Evolutionary conservation across 2,329 filamentous ascomycete species (phyloP).

Genomic region (Dothistroma septosporum): DNA sequence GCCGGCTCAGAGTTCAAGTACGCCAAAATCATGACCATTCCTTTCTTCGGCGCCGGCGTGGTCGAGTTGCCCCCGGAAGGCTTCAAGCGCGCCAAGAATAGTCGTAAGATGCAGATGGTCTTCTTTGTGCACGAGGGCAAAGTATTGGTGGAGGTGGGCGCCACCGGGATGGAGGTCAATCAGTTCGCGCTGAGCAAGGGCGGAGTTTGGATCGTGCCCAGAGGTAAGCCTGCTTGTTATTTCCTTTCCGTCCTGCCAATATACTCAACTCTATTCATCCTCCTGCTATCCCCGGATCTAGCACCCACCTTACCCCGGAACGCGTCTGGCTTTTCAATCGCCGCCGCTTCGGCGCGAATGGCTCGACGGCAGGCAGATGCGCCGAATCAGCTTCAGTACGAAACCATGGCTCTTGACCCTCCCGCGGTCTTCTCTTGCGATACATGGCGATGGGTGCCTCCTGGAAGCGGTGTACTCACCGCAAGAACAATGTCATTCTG

Average conservation of each 20-base stretch:
- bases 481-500: constrained; percentile 17
- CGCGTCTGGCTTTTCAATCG: constrained; percentile 15
- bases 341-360: constrained; percentile 10
- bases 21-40: constrained; percentile 76
- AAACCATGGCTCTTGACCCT: neutral
- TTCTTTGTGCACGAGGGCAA: constrained; percentile 86
- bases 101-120: constrained; percentile 91
- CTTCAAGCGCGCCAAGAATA: constrained; percentile 86
- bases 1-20: constrained; percentile 73
- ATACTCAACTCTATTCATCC: constrained; percentile 6
- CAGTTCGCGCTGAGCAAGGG: constrained; percentile 80
- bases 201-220: constrained; percentile 89
- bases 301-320: constrained; percentile 13
- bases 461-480: constrained; percentile 24
- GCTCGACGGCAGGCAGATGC: neutral
- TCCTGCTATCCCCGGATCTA: constrained; percentile 8
- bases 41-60: constrained; percentile 85
- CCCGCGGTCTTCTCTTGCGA: neutral
- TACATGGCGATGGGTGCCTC: neutral
- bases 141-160: constrained; percentile 69
- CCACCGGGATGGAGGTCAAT: constrained; percentile 50
- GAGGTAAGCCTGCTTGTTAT: constrained; percentile 60
- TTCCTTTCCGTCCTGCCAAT: constrained; percentile 12
- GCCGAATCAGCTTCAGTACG: neutral
- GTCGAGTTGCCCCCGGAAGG: constrained; percentile 81